Percentiles rank a stretch among this genome's conserved stretches.
Evolutionary conservation across 371 early-diverging fungal genomes (phyloP).

Genomic region (Homolaphlyctis polyrhiza): DNA sequence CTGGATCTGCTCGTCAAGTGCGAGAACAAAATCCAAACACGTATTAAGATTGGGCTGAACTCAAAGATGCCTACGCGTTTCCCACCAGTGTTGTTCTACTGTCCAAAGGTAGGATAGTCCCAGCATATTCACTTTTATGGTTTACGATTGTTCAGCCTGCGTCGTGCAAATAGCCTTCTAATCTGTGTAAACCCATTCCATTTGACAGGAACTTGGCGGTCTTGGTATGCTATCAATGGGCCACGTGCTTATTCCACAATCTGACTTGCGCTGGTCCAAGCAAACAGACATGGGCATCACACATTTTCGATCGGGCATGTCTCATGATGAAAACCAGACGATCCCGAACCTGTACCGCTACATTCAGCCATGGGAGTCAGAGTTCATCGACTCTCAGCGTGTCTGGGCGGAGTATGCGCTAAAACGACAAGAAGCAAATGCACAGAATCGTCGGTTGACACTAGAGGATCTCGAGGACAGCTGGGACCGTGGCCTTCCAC

Average conservation of each 20-base stretch:
- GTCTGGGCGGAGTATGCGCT: conserved; percentile 98
- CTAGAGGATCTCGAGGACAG: conserved; percentile 96
- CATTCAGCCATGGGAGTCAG: conserved; percentile 97
- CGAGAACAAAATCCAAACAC: conserved; percentile 98
- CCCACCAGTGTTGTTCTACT: conserved; percentile 95
- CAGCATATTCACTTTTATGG: conserved; percentile 2
- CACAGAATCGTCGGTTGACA: conserved; percentile 91
- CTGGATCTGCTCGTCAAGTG: conserved; percentile 93
- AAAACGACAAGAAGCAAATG: conserved; percentile 94
- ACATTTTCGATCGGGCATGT: conserved; percentile 98
- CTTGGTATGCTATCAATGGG: conserved; percentile 99
- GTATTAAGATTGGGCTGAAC: conserved; percentile 98
- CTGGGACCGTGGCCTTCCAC: conserved; percentile 98
- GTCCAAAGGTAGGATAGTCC: conserved; percentile 6
- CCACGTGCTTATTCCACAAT: conserved; percentile 94
- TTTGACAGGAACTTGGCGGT: conserved; percentile 90
- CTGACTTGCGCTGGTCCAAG: conserved; percentile 93
- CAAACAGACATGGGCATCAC: conserved; percentile 97
- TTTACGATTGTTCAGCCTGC: background rate
- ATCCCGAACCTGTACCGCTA: conserved; percentile 98
- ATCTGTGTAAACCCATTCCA: background rate
- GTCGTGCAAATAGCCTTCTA: background rate
- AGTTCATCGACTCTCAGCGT: conserved; percentile 96
- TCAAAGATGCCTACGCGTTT: conserved; percentile 98
- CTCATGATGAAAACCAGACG: conserved; percentile 93